Evolutionary conservation across 1,139 yeast species (phyloP).

Genomic region (Yamadazyma aaseri): DNA sequence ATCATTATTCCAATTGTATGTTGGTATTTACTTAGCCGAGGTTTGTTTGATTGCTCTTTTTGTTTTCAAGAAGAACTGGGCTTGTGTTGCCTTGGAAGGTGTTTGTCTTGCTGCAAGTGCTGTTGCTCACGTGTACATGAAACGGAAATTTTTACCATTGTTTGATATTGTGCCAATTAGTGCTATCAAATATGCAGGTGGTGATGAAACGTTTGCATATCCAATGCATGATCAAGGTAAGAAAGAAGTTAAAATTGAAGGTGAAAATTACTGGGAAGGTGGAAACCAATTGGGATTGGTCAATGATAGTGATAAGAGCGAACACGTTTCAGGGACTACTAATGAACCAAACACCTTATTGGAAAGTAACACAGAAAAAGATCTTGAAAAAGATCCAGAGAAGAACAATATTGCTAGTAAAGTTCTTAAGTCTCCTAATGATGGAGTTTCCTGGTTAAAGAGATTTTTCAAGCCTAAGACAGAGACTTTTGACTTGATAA

Average conservation of each 20-base stretch:
- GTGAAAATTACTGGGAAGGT: conserved; percentile 50
- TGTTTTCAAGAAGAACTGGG: conserved; percentile 72
- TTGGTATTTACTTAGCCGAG: conserved; percentile 66
- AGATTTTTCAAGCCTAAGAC: conserved; percentile 42
- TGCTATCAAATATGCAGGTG: conserved; percentile 60
- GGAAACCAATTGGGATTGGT: conserved; percentile 41
- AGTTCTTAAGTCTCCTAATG: conserved; percentile 11
- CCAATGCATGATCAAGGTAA: conserved; percentile 64
- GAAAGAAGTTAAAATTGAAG: conserved; percentile 54
- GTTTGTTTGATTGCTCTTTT: conserved; percentile 65
- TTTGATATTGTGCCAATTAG: conserved; percentile 73
- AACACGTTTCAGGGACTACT: conserved; percentile 2
- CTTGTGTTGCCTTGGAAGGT: conserved; percentile 64
- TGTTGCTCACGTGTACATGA: conserved; percentile 54
- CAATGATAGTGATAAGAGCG: conserved; percentile 9
- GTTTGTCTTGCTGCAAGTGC: conserved; percentile 52
- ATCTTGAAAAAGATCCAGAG: conserved; percentile 15
- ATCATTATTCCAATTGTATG: conserved; percentile 64
- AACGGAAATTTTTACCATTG: conserved; percentile 57
- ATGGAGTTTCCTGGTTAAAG: conserved; percentile 30
- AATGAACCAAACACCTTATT: conserved; percentile 4
- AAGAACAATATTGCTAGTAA: conserved; percentile 11
- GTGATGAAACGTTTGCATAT: conserved; percentile 46
- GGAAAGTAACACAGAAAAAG: conserved; percentile 10
- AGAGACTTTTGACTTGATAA: conserved; percentile 38